phyloP scores from a whole-genome alignment of 2,329 filamentous ascomycete genomes.

The Monilinia aucupariae region DNA sequence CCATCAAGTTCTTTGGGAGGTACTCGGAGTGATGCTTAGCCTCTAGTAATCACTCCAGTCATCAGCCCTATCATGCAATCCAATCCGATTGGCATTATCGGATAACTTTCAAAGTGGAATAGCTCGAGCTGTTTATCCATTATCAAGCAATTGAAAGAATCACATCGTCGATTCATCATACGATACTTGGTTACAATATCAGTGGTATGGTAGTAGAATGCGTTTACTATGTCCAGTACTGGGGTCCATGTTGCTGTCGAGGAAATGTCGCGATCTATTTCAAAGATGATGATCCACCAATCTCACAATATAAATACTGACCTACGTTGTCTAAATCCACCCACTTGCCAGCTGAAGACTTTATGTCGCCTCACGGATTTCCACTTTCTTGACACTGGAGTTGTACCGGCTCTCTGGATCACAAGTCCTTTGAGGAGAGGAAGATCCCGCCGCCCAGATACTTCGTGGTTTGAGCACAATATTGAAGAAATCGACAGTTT shows the following conservation, averaged over 20 bases:
- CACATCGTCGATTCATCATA: neutral
- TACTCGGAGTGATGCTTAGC: neutral
- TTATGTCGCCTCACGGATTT: neutral
- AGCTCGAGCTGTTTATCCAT: neutral
- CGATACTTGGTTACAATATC: neutral
- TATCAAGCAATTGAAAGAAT: neutral
- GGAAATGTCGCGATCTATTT: neutral
- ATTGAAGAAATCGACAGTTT: neutral
- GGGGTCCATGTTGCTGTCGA: neutral
- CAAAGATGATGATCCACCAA: neutral
- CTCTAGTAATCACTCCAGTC: neutral
- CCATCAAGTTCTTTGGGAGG: neutral
- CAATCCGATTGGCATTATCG: neutral
- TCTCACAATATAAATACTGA: neutral
- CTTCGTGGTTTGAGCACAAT: neutral
- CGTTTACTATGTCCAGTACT: neutral
- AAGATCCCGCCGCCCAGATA: neutral
- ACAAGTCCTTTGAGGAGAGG: neutral
- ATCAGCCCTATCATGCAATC: constrained; percentile 1
- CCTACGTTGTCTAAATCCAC: no score
- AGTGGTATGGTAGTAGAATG: neutral
- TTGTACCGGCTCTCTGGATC: neutral
- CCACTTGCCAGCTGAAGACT: neutral
- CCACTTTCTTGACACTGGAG: neutral
- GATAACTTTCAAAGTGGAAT: neutral